Base-by-base conservation (phyloP, 2,329 filamentous ascomycete species). In the Fusarium irregulare region DNA sequence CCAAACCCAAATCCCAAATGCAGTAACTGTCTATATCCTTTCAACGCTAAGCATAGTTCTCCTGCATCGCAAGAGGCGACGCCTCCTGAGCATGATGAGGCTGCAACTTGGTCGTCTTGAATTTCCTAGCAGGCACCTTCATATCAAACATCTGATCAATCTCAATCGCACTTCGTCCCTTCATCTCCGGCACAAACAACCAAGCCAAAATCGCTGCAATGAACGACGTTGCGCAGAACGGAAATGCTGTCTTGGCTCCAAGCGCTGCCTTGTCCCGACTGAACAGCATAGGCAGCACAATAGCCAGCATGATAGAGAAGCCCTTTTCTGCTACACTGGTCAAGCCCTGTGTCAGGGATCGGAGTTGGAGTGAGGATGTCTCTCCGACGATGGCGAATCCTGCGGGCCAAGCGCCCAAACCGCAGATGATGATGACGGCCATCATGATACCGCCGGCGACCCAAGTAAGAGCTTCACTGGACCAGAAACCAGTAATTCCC, bases 381-480 rank as follows among this genome's bases (percentile, higher is more conserved):
- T 77, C 72, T 59, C 79, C 79, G 12, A 80, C 70, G 16, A 84
- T 76, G 40, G 80, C 80, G 60, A 78, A 83, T 2, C 79, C 78
- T 2, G 78, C 78, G 2, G 82, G 81, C 82, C 82, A 83, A 28
- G 77, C 79, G 18, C 81, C 81, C 7, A 83, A 40, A 14, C 82
- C 80, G 45, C 76, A 80, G 14, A 81, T 72, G 7, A 83, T 68
- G 28, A 84, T 82, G 8, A 74, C 63, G 13, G 83, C 75, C 0
- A 81, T 70, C 77, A 86, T 83, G 42, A 82, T 67, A 0, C 72
- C 72, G 12, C 47, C 73, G 0, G 73, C 57, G 0, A 64, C 60
- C 56, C 64, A 75, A 4, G 58, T 55, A 0, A 66, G 58, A 0
- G 46, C 55, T 0, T 46, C 16, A 0, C 68, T 63, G 0, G 45